These are phyloP conservation scores for Penicillium angulare DNA, from an alignment of 495 filamentous ascomycete genomes.

Conservation along the genomic window DNA sequence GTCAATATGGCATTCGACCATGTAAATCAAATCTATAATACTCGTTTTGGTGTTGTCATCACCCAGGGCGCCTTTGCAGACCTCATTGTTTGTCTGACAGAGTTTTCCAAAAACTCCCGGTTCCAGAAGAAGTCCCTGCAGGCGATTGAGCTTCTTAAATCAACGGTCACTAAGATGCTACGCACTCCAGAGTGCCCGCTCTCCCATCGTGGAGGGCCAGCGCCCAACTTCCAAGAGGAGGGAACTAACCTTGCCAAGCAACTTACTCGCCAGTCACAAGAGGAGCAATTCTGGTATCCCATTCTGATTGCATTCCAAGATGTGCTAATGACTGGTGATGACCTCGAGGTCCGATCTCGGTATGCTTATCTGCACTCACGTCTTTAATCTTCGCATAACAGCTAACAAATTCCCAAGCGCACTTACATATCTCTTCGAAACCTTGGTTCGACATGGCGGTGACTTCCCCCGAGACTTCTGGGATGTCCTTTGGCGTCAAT, in stretches of 20 bases:
- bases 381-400: background rate
- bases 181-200: conserved; percentile 94
- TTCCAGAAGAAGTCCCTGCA: conserved; percentile 98
- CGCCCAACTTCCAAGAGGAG: conserved; percentile 40
- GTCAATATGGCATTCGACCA: conserved; percentile 97
- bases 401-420: conserved; percentile 54
- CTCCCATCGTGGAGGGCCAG: conserved; percentile 52
- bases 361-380: conserved; percentile 2
- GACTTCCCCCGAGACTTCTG: conserved; percentile 94
- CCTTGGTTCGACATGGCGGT: conserved; percentile 82
- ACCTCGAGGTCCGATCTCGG: conserved; percentile 90
- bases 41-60: conserved; percentile 93
- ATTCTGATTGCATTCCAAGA: conserved; percentile 98
- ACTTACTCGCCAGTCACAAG: conserved; percentile 63
- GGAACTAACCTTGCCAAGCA: conserved; percentile 49
- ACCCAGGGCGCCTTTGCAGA: conserved; percentile 96
- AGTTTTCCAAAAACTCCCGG: conserved; percentile 96
- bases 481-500: conserved; percentile 96
- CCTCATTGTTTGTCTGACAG: conserved; percentile 90
- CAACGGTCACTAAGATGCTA: conserved; percentile 89
- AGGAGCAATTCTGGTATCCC: conserved; percentile 98
- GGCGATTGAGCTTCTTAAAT: conserved; percentile 91
- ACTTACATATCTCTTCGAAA: conserved; percentile 93
- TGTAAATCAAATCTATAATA: conserved; percentile 96
- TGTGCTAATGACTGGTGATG: conserved; percentile 97